Evolutionary conservation across 345 rosid genomes (phyloP).

Genomic region (Syzygium aromaticum): DNA sequence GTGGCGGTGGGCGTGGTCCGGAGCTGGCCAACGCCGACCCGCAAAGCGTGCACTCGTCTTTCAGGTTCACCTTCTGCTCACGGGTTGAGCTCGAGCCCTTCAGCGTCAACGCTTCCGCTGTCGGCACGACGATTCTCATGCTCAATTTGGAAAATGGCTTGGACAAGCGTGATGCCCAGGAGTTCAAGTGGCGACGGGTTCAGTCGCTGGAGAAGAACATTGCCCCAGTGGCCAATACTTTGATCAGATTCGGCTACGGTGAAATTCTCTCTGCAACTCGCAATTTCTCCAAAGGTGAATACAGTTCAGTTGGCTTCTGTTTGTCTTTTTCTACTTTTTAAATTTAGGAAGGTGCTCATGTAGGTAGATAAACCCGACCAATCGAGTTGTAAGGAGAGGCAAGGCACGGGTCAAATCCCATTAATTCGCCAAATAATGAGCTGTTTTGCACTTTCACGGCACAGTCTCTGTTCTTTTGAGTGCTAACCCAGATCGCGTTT

Average conservation of each 20-base stretch:
- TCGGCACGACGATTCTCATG: conserved; percentile 63
- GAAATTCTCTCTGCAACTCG: conserved; percentile 71
- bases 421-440: not conserved
- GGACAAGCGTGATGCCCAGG: conserved; percentile 40
- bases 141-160: conserved; percentile 79
- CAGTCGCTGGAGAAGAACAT: conserved; percentile 77
- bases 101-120: conserved; percentile 24
- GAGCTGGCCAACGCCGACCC: conserved; percentile 59
- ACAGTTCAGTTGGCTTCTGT: not conserved
- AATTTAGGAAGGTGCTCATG: not conserved
- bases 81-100: conserved; percentile 75
- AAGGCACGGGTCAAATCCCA: not conserved
- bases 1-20: conserved; percentile 21
- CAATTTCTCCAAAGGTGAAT: conserved; percentile 69
- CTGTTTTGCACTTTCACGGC: not conserved
- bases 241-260: conserved; percentile 58
- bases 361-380: not conserved
- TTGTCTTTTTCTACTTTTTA: not conserved
- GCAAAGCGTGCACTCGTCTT: conserved; percentile 84
- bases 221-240: conserved; percentile 44
- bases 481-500: not conserved
- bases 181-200: conserved; percentile 44
- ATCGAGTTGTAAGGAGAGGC: not conserved
- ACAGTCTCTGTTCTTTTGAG: not conserved
- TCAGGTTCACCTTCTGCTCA: conserved; percentile 86